phyloP scores from a whole-genome alignment of 2,329 filamentous ascomycete genomes.

The Ophiocordyceps camponoti-floridani region DNA sequence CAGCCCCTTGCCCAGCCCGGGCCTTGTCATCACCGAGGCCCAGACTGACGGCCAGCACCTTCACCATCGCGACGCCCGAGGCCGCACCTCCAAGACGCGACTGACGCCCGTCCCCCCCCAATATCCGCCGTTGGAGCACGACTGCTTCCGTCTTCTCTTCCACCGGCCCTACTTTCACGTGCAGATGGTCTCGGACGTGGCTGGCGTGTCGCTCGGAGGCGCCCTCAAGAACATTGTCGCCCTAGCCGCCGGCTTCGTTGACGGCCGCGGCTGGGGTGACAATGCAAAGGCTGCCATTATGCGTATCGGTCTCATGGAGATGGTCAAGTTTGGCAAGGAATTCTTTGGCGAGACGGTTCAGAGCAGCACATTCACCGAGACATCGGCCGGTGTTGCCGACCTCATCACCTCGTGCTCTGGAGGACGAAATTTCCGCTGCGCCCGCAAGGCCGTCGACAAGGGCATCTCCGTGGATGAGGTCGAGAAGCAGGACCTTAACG shows the following conservation, averaged over 20 bases:
- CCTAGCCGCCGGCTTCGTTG: constrained; percentile 83
- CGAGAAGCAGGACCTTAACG: constrained; percentile 78
- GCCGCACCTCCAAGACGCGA: constrained; percentile 47
- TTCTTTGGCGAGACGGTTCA: constrained; percentile 78
- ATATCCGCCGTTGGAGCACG: constrained; percentile 75
- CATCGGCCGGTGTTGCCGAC: constrained; percentile 88
- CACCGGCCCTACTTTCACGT: constrained; percentile 97
- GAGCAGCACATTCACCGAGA: constrained; percentile 83
- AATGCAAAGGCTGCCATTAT: constrained; percentile 98
- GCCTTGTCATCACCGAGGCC: constrained; percentile 33
- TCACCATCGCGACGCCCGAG: constrained; percentile 51
- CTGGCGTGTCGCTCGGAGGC: constrained; percentile 83
- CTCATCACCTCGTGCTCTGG: constrained; percentile 86
- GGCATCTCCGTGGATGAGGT: constrained; percentile 71
- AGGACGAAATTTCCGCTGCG: constrained; percentile 86
- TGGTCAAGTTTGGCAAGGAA: constrained; percentile 86
- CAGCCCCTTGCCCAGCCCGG: constrained; percentile 23
- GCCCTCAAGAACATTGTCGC: constrained; percentile 96
- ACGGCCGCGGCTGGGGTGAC: constrained; percentile 92
- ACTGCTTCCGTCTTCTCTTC: constrained; percentile 71
- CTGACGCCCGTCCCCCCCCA: constrained; percentile 62
- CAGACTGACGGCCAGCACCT: constrained; percentile 23
- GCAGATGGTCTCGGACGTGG: constrained; percentile 84
- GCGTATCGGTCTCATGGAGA: constrained; percentile 87
- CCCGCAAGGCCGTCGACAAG: constrained; percentile 69